Base-by-base conservation (phyloP, 202 grass and related monocot species). In the Elaeis oleifera region DNA sequence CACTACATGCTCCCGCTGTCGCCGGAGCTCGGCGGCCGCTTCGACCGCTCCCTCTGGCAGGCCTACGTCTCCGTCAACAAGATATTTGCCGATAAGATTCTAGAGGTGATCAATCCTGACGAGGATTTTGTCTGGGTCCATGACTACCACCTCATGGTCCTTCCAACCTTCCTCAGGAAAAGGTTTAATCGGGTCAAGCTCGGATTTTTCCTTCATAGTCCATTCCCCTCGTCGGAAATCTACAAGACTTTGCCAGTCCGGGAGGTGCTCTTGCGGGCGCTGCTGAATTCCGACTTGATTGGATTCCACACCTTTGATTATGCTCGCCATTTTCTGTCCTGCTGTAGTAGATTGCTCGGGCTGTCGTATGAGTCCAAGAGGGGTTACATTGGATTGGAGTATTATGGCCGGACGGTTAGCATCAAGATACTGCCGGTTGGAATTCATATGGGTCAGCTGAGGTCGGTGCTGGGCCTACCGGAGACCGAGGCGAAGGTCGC, bases 281-380 rank as follows among this genome's bases (percentile, higher is more conserved):
- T 95, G 13, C 83, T 95, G 69, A 95, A 95, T 73, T 87, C 90
- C 11, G 90, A 95, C 64, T 74, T 95, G 68, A 95, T 95, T 44
- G 90, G 90, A 1, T 95, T 95, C 71, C 90, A 95, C 76, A 95
- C 90, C 58, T 95, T 95, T 70, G 86, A 95, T 59, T 95, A 95
- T 76, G 90, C 90, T 2, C 90, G 90, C 19, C 90, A 95, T 74
- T 95, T 95, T 75, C 78, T 95, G 53, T 95, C 90, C 15, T 95
- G 86, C 70, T 95, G 83, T 64, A 63, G 86, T 61, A 74, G 90
- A 13, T 90, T 95, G 86, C 86, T 95, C 2, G 90, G 90, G 0
- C 80, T 95, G 16, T 74, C 86, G 0, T 90, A 95, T 61, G 83
- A 95, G 69, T 95, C 90, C 32, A 90, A 90, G 78, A 72, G 90